These are phyloP conservation scores for Geotrichum aggregatum DNA, from an alignment of 1,139 yeast species.

Conservation along the genomic window DNA sequence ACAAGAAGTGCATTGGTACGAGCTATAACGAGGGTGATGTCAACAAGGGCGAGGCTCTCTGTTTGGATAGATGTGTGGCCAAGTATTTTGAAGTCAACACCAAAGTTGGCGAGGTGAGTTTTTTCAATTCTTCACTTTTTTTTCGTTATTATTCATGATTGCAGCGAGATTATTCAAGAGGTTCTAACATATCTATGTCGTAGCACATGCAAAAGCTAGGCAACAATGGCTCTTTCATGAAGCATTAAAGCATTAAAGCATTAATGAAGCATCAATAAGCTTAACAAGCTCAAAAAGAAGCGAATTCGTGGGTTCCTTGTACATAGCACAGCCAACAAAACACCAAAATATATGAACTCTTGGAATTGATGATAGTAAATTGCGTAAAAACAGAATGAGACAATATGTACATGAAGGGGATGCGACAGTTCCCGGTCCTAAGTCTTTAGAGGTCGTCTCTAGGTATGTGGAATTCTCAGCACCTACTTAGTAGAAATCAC, in stretches of 20 bases:
- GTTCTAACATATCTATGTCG: slow-evolving; percentile 15
- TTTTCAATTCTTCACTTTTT: not conserved
- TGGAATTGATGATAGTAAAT: not conserved
- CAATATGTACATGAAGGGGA: too few species aligned
- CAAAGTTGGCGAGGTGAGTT: slow-evolving; percentile 74
- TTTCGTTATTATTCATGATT: too few species aligned
- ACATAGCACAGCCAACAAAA: slow-evolving; percentile 4
- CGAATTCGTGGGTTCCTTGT: not conserved
- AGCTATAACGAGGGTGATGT: slow-evolving; percentile 74
- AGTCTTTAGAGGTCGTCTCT: too few species aligned
- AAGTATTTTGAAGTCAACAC: slow-evolving; percentile 95
- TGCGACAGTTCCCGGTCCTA: too few species aligned
- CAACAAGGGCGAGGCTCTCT: slow-evolving; percentile 77
- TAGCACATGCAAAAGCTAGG: slow-evolving; percentile 38
- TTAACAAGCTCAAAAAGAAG: too few species aligned
- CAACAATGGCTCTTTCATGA: slow-evolving; percentile 31
- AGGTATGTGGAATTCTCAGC: too few species aligned
- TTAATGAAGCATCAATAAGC: too few species aligned
- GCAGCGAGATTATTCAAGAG: not conserved
- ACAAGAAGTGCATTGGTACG: slow-evolving; percentile 72
- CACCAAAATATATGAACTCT: not conserved
- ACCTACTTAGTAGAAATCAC: not conserved
- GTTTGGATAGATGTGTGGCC: slow-evolving; percentile 96
- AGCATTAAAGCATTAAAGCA: slow-evolving; percentile 23
- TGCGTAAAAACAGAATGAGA: not conserved